Conservation (phyloP, 495 filamentous ascomycete genomes). For the Rhizodiscina lignyota region DNA sequence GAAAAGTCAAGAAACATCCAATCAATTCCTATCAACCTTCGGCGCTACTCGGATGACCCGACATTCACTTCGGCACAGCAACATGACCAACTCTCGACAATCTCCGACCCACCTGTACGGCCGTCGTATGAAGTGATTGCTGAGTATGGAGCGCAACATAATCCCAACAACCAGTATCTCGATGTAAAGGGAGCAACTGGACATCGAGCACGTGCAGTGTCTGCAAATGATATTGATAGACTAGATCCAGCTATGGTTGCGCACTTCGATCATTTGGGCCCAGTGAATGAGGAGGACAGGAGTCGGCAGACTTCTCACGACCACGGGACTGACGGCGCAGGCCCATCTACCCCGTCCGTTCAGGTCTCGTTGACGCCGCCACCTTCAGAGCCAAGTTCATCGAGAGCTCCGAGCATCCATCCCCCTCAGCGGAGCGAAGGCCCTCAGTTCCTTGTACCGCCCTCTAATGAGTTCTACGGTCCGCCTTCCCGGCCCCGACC, state of each 20-base stretch:
- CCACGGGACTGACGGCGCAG: conserved; percentile 8
- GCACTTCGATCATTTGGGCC: conserved; percentile 14
- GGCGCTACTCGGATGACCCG: conserved; percentile 55
- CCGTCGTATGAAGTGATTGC: no score
- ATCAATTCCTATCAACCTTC: conserved; percentile 45
- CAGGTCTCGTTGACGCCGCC: conserved; percentile 23
- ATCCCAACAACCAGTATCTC: not conserved
- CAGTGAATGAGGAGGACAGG: conserved; percentile 8
- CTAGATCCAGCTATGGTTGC: conserved; percentile 11
- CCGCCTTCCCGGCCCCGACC: conserved; percentile 4
- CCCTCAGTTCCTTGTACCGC: not conserved
- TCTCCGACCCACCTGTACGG: conserved; percentile 27
- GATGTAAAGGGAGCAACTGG: not conserved
- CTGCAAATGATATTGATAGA: conserved; percentile 39
- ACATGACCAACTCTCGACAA: conserved; percentile 31
- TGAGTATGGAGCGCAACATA: no score
- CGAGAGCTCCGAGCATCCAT: conserved; percentile 17
- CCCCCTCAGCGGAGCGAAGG: conserved; percentile 2
- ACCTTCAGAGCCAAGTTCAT: conserved; percentile 15
- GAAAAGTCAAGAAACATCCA: conserved; percentile 59
- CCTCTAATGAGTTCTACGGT: not conserved
- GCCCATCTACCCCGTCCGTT: conserved; percentile 10
- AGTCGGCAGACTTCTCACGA: conserved; percentile 15
- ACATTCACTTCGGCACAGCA: conserved; percentile 27
- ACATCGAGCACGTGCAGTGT: conserved; percentile 41